Base-by-base conservation (phyloP, 306 rosid genomes). In the Datisca glomerata region DNA sequence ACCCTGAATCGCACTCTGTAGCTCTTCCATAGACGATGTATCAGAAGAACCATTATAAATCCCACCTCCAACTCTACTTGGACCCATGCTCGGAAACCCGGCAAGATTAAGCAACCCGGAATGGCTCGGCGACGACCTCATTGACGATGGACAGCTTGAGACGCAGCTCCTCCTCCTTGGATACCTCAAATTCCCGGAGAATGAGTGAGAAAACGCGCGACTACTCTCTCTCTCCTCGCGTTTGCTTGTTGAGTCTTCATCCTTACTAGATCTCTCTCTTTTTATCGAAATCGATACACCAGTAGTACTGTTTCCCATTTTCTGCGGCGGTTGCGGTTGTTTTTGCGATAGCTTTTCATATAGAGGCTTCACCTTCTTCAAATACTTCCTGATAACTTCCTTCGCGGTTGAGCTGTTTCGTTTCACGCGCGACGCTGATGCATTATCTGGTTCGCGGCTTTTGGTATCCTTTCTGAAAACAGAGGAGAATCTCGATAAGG, bases 1-100 rank as follows among this genome's bases (percentile, higher is more conserved):
- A 23, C 97, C 89, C 73, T 83, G 97, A 43, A 89, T 89, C 4
- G 97, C 97, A 53, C 75, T 83, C 70, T 89, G 97, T 53, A 89
- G 65, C 64, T 89, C 98, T 63, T 89, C 98, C 86, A 75, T 78
- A 0, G 98, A 80, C 8, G 96, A 83, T 31, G 63, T 13, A 40
- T 68, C 75, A 7, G 59, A 31, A 0, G 36, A 31, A 14, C n/a
- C 48, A 23, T 24, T 20, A 8, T 24, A 40, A 13, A 33, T 46
- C 15, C 21, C 15, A n/a, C 61, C 47, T 18, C 19, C 47, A 18
- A 35, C 15, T 21, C 28, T 57, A 19, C 56, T 32, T 7, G 29
- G 5, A n/a, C 50, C 43, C 39, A 7, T 42, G 6, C 27, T 41
- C 17, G 51, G 27, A 11, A 37, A 14, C 8, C 72, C 83, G 0